Evolutionary conservation across 177 flowering plant species (phyloP), one percentile per base, ranked within the genome.

Genomic region (Telopea speciosissima): DNA sequence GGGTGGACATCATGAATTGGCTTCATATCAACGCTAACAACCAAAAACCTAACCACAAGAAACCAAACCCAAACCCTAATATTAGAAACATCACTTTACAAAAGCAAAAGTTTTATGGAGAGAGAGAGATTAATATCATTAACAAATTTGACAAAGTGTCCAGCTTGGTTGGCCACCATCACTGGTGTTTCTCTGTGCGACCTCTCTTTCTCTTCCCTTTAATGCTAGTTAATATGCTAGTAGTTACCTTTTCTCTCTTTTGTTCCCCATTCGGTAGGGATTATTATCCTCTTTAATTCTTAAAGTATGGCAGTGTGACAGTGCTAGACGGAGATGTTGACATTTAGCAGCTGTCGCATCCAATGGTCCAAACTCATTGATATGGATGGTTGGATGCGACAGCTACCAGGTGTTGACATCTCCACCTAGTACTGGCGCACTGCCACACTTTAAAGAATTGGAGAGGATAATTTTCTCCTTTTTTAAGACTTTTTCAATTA

Each of bases 21-120:
- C 89, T 88, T 90, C 83, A 73, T 81, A 81, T 77, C 88, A 77
- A 88, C 90, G 91, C 96, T 79, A 85, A 79, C 81, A 72, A 78
- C 85, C 89, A 83, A 85, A 36, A 86, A 54, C 59, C 23, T 68
- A 68, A 68, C 61, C 60, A 72, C 62, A 11, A 69, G 68, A 14
- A 40, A 31, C 76, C 26, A 22, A 22, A 22, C 23, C 66, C 64
- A 23, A 70, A 67, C 22, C 45, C 49, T 58, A 44, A n/a, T n/a
- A n/a, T n/a, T n/a, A 44, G 49, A 44, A 44, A 44, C 66, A 69
- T 31, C 71, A 36, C 72, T 58, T 25, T 4, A 52, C 67, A 52
- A 63, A 31, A 71, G 56, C 63, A 56, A 49, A 36, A 54, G 14
- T 22, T 40, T 63, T 66, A 63, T 59, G 25, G 70, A 70, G 59